A percentile compares a stretch with the other conserved stretches of the same genome.
Evolutionary conservation across 202 grass and related monocot genomes (phyloP).

Genomic region (Schoenoplectus tabernaemontani): DNA sequence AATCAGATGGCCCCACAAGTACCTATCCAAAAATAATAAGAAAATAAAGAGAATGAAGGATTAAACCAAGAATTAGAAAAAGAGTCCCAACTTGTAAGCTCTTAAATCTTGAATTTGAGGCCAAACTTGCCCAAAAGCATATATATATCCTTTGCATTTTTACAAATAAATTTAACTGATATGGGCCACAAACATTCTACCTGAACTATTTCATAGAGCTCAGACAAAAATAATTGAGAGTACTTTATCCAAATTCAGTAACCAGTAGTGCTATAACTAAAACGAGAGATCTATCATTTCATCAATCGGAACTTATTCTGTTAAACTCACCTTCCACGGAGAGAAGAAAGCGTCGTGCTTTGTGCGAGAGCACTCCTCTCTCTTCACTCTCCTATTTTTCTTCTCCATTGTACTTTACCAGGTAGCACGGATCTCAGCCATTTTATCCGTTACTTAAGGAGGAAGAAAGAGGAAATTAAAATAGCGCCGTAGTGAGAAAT

Average conservation of each 20-base stretch:
- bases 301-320: not conserved
- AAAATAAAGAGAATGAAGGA: not conserved
- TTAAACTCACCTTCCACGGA: constrained; percentile 53
- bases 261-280: not conserved
- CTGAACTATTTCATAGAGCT: not conserved
- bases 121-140: not conserved
- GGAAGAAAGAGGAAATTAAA: too few species aligned
- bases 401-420: constrained; percentile 20
- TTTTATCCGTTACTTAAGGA: too few species aligned
- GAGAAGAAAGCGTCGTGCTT: constrained; percentile 91
- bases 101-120: not conserved
- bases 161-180: too few species aligned
- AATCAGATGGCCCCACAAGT: constrained; percentile 64
- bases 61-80: not conserved
- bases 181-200: not conserved
- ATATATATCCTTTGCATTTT: not conserved
- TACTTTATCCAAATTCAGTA: not conserved
- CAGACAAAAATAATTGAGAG: not conserved
- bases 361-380: constrained; percentile 63
- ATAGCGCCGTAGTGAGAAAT: too few species aligned
- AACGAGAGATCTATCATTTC: not conserved
- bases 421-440: too few species aligned
- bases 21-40: constrained; percentile 38
- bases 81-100: not conserved
- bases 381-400: constrained; percentile 39